Base-by-base conservation (phyloP, 371 early-diverging fungal species). In the Mucor plumbeus region DNA sequence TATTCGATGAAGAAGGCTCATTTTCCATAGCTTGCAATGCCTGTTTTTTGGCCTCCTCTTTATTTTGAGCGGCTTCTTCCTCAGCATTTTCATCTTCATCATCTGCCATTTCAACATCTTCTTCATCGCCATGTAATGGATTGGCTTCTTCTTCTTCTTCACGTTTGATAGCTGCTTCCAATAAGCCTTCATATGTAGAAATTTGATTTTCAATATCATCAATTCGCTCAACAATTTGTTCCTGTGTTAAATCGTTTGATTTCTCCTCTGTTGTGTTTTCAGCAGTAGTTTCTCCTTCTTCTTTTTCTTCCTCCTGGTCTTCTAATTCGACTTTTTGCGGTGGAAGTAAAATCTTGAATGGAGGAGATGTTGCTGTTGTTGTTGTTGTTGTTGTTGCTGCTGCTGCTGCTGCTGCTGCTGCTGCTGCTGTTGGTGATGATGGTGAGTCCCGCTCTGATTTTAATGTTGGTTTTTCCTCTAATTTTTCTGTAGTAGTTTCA, bases 201-300 rank as follows among this genome's bases (percentile, higher is more conserved):
- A 84, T 78, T 59, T 84, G 80, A 17, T 78, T 81, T 59, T 84
- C 84, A 41, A 84, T 84, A 57, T 81, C 77, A 56, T 73, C 82
- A 70, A 84, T 84, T 6, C 84, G 80, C 21, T 79, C 80, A 1
- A 84, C 81, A 39, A 84, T 84, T 55, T 81, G 73, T 40, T 84
- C 82, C 60, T 84, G 82, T 15, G 83, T 77, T 67, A 83, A 55
- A 11, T 53, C 35, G 34, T 31, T 33, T 1, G 33, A 1, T 17
- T 7, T 31, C 5, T 63, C 54, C n/a, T 50, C 63, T 21, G 48
- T 38, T 38, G 38, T 11, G 5, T 7, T 38, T 4, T 60, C 39
- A 33, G 5, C 36, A 7, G 39, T 19, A 1, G 31, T 9, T 63
- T 36, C 31, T 1, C 39, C 38, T 31, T 50, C 26, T 56, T 44